Percentiles rank a stretch among this genome's conserved stretches.
Conservation (phyloP, 805 yeast species). For the Candida ulmi region DNA sequence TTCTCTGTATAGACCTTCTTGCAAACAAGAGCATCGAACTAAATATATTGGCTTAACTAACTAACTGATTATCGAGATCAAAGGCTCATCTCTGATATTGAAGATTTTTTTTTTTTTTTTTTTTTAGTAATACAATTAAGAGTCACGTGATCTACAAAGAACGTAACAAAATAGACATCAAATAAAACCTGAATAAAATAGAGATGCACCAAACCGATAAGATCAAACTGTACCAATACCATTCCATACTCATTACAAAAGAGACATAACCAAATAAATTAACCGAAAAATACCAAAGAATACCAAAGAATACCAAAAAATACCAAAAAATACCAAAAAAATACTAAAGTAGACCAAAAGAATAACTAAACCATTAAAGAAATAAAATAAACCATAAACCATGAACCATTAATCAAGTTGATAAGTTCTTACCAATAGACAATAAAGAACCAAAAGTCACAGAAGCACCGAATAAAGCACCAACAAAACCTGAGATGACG, state of each 20-base stretch:
- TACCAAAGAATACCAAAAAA: background rate
- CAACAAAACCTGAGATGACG: background rate
- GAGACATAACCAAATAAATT: too few species aligned
- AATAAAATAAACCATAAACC: background rate
- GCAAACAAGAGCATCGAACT: background rate
- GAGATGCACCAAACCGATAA: too few species aligned
- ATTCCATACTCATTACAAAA: too few species aligned
- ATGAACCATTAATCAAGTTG: background rate
- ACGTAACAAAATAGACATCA: too few species aligned
- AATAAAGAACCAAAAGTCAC: conserved; percentile 9
- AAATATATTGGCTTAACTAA: too few species aligned
- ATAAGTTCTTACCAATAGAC: conserved; percentile 4
- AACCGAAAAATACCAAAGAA: too few species aligned
- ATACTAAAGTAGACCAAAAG: background rate
- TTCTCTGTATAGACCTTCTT: background rate
- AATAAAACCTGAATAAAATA: too few species aligned
- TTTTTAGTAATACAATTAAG: too few species aligned
- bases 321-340: background rate
- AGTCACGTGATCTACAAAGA: too few species aligned
- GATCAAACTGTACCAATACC: too few species aligned
- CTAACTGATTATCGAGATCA: too few species aligned
- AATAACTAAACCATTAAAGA: background rate
- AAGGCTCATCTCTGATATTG: background rate
- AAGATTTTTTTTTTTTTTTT: background rate
- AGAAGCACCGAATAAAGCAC: conserved; percentile 8